A percentile compares a stretch with the other conserved stretches of the same genome.
phyloP scores from a whole-genome alignment of 73 alveolate species.

The Paramecium primaurelia region DNA sequence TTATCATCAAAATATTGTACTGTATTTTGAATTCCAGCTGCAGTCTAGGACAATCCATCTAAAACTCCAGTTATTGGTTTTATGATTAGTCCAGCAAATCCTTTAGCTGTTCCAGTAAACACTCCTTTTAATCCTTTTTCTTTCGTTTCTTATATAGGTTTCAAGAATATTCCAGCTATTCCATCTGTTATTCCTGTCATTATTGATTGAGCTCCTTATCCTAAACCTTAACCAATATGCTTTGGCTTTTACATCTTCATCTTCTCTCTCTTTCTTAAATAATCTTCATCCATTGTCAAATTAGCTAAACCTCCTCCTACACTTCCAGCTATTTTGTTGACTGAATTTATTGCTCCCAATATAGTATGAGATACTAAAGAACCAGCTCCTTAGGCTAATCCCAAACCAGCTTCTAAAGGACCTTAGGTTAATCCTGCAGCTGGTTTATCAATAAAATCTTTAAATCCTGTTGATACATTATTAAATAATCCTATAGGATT shows the following conservation, averaged over 20 bases:
- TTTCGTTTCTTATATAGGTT: constrained; percentile 51
- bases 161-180: constrained; percentile 45
- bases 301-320: constrained; percentile 41
- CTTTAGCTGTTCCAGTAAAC: constrained; percentile 35
- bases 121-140: constrained; percentile 48
- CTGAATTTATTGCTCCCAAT: constrained; percentile 58
- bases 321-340: constrained; percentile 50
- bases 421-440: constrained; percentile 50
- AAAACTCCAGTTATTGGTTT: constrained; percentile 60
- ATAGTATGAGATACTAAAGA: constrained; percentile 39
- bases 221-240: neutral
- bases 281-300: constrained; percentile 51
- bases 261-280: constrained; percentile 38
- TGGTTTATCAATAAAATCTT: constrained; percentile 35
- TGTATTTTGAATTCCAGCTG: constrained; percentile 54
- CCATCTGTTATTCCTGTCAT: constrained; percentile 28
- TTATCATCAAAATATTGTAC: constrained; percentile 24
- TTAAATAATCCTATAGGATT: constrained; percentile 57
- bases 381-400: constrained; percentile 49
- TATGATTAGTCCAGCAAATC: constrained; percentile 46
- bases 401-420: constrained; percentile 59
- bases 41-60: constrained; percentile 30
- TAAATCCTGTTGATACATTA: constrained; percentile 46
- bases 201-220: constrained; percentile 10
- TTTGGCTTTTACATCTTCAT: constrained; percentile 30